Base-by-base conservation (phyloP, 495 filamentous ascomycete genomes). In the Penicillium soppii region DNA sequence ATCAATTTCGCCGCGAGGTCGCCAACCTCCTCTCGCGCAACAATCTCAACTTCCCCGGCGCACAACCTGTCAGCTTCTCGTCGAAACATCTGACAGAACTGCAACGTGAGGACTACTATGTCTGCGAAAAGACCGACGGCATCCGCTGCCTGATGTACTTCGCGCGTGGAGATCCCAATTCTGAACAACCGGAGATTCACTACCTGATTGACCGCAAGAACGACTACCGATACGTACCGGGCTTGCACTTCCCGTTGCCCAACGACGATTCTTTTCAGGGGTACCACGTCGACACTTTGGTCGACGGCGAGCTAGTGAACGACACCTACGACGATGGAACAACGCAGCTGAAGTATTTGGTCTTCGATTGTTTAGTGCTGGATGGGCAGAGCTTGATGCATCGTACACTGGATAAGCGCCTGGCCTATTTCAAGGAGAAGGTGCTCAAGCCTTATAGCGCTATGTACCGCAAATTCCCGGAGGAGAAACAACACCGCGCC, bases 111-210 rank as follows among this genome's bases (percentile, higher is more conserved):
- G 94, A 97, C 67, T 98, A 97, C 72, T 97, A 89, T 63, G 88
- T 98, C 56, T 97, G 94, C 75, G 94, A 98, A 71, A 98, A 98
- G 71, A 95, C 92, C 0, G 94, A 98, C 63, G 94, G 94, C 29
- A 90, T 97, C 59, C 85, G 94, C 35, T 97, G 92, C 66, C 80
- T 98, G 17, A 83, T 98, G 65, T 98, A 92, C 76, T 85, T 92
- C 54, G 88, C 88, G 52, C 62, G 67, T 37, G 74, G 75, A 9
- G 75, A 75, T 26, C 62, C 70, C 20, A 75, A 78, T 19, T 72
- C 68, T 20, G 70, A 79, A 9, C 56, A 55, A 7, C 72, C 77
- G 5, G 77, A 88, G 49, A 80, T 83, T 43, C 75, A 82, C 53
- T 96, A 95, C 76, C 75, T 98, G 51, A 95, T 98, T 70, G 94